These are phyloP conservation scores for Capronia epimyces DNA, from an alignment of 2,329 filamentous ascomycete species.

Conservation along the genomic window DNA sequence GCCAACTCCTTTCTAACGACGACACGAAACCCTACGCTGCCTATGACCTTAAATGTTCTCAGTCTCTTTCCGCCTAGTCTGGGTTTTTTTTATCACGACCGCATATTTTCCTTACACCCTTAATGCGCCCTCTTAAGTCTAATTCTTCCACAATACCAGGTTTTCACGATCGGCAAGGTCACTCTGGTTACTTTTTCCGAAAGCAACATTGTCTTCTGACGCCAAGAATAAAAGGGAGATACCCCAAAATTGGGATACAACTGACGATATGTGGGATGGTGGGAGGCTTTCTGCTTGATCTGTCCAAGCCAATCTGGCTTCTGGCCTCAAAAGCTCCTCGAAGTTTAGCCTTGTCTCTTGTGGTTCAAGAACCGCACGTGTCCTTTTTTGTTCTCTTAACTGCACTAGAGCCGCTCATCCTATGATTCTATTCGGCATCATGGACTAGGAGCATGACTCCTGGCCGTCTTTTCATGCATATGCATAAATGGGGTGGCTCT, in stretches of 20 bases:
- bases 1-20: constrained; percentile 21
- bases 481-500: constrained; percentile 16
- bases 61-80: constrained; percentile 18
- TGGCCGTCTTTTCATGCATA: constrained; percentile 1
- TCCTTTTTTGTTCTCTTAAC: not conserved
- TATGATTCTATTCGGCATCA: not conserved
- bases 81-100: not conserved
- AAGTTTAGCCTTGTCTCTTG: not conserved
- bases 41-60: constrained; percentile 21
- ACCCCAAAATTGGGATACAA: constrained; percentile 11
- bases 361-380: not conserved
- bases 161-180: constrained; percentile 10
- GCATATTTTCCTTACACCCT: not conserved
- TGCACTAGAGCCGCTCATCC: not conserved
- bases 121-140: not conserved
- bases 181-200: constrained; percentile 7
- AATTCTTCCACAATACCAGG: constrained; percentile 2
- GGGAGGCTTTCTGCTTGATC: constrained; percentile 20
- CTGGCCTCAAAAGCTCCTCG: constrained; percentile 17
- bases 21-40: constrained; percentile 18
- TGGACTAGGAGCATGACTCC: not conserved
- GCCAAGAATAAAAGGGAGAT: constrained; percentile 4
- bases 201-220: constrained; percentile 11
- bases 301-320: constrained; percentile 1
- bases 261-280: constrained; percentile 7